Conservation (phyloP, 2,329 filamentous ascomycete species). For the Cordyceps javanica region DNA sequence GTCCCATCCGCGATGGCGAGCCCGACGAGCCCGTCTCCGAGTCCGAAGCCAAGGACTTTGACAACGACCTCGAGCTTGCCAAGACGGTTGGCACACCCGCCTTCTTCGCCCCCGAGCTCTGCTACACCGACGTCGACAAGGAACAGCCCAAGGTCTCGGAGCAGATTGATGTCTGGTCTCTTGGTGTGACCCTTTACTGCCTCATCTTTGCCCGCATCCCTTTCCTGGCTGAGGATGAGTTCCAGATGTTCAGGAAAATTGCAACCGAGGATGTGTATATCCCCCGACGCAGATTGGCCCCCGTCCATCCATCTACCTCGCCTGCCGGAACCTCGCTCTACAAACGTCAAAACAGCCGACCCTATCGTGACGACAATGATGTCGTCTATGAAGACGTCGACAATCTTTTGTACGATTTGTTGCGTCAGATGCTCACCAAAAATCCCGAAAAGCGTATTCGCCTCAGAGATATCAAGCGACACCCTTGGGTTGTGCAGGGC, state of each 20-base stretch:
- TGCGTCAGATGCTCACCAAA: constrained; percentile 76
- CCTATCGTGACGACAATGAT: constrained; percentile 71
- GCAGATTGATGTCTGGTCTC: constrained; percentile 94
- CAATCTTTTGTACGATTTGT: constrained; percentile 69
- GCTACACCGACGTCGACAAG: constrained; percentile 71
- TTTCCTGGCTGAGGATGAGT: constrained; percentile 87
- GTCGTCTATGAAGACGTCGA: constrained; percentile 82
- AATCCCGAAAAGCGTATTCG: constrained; percentile 85
- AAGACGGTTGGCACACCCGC: constrained; percentile 97
- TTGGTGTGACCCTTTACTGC: constrained; percentile 93
- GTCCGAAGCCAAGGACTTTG: constrained; percentile 78
- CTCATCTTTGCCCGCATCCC: constrained; percentile 91
- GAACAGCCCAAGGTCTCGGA: constrained; percentile 76
- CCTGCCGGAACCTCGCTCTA: constrained; percentile 49
- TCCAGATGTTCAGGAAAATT: constrained; percentile 84
- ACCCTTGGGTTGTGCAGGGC: constrained; percentile 82
- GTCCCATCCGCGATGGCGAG: constrained; percentile 77
- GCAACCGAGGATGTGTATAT: constrained; percentile 91
- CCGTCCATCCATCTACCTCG: constrained; percentile 57
- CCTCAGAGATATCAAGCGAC: constrained; percentile 85
- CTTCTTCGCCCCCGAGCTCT: constrained; percentile 95
- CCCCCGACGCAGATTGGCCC: constrained; percentile 72
- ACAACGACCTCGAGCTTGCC: constrained; percentile 91
- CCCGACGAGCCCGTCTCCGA: constrained; percentile 68
- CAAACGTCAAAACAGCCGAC: constrained; percentile 53